phyloP scores from a whole-genome alignment of 345 rosid species.

The Brassica rapa region DNA sequence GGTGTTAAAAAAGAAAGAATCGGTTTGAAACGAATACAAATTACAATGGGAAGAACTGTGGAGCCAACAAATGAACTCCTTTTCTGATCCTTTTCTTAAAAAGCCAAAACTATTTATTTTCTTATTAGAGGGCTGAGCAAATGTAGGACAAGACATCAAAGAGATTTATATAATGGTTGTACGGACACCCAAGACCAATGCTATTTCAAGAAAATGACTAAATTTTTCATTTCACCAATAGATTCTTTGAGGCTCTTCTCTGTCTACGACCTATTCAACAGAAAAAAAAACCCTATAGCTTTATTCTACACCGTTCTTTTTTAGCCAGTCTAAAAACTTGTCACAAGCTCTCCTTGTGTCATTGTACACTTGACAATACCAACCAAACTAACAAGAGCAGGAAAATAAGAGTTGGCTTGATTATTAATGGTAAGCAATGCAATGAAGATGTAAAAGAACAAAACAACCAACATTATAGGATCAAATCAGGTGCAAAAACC shows the following conservation, averaged over 20 bases:
- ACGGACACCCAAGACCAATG: constrained; percentile 6
- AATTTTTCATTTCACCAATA: constrained; percentile 29
- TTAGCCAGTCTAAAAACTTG: neutral
- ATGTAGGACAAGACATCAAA: constrained; percentile 21
- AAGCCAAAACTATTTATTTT: constrained; percentile 22
- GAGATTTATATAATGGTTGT: constrained; percentile 28
- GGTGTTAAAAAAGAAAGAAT: constrained; percentile 14
- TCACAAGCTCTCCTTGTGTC: constrained; percentile 7
- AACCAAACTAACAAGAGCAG: neutral
- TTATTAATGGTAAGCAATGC: neutral
- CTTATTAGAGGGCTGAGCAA: constrained; percentile 36
- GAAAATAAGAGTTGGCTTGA: neutral
- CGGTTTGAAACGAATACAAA: constrained; percentile 14
- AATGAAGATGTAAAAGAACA: neutral
- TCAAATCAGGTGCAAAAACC: constrained; percentile 13
- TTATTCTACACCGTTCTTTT: constrained; percentile 23
- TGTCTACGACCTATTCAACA: constrained; percentile 26
- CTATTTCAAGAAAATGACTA: constrained; percentile 39
- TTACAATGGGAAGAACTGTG: constrained; percentile 41
- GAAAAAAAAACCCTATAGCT: neutral
- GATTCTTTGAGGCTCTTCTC: constrained; percentile 34
- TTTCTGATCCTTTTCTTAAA: constrained; percentile 21
- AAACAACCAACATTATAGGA: neutral
- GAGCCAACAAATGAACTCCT: constrained; percentile 36
- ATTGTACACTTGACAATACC: neutral